These are phyloP conservation scores for Astrephomene gubernaculifera DNA, from an alignment of 139 green algal genomes.

Conservation along the genomic window DNA sequence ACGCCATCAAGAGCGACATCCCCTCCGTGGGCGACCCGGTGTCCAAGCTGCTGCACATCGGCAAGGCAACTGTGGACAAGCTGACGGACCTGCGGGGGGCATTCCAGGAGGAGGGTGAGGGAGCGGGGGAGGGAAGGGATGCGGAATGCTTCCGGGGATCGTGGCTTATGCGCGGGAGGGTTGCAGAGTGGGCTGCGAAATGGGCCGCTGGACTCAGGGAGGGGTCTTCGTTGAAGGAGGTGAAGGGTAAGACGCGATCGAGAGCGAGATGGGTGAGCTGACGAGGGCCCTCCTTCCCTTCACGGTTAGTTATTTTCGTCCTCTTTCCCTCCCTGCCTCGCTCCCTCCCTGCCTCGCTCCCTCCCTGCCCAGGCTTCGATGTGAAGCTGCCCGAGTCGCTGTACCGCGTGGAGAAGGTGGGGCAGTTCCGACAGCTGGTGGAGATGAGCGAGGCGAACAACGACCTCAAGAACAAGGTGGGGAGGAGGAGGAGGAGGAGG, in stretches of 20 bases:
- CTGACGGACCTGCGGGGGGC: constrained; percentile 52
- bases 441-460: constrained; percentile 72
- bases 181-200: too few relatives aligned
- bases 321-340: too few relatives aligned
- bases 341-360: too few relatives aligned
- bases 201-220: too few relatives aligned
- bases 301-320: too few relatives aligned
- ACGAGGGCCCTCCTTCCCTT: too few relatives aligned
- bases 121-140: background rate
- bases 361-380: constrained; percentile 33
- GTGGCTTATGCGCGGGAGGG: too few relatives aligned
- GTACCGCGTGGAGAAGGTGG: constrained; percentile 56
- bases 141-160: too few relatives aligned
- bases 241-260: too few relatives aligned
- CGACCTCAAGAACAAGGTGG: constrained; percentile 81
- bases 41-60: constrained; percentile 75
- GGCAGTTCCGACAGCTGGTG: constrained; percentile 71
- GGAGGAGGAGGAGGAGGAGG: background rate
- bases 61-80: constrained; percentile 73
- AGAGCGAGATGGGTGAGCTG: too few relatives aligned
- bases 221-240: too few relatives aligned
- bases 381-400: constrained; percentile 48
- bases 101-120: constrained; percentile 50
- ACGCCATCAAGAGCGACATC: constrained; percentile 75
- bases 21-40: constrained; percentile 63